Evolutionary conservation across 2,329 filamentous ascomycete species (phyloP), one percentile per base, ranked within the genome.

Genomic region (Stenocarpella maydis): DNA sequence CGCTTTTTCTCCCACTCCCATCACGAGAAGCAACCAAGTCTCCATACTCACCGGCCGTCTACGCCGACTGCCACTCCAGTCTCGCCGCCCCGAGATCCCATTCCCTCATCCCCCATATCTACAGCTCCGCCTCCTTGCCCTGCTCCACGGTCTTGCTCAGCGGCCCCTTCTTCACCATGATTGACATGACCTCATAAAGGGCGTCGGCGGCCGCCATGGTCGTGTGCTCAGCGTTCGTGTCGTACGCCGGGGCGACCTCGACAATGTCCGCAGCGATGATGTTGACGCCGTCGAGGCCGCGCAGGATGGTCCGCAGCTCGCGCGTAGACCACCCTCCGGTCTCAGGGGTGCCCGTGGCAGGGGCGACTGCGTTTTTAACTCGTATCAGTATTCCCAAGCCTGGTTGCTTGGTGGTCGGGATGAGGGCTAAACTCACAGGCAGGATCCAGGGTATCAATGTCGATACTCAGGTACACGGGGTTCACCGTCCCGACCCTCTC

Each of bases 401-500:
- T 49, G 5, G 0, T 8, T 37, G 12, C 6, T 41, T 1, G 19
- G 19, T 47, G 10, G 3, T 9, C 14, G 19, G 26, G 17, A 10
- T 6, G 12, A 19, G 54, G 19, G 53, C 34, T 12, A 41, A 1
- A 81, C 86, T 78, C 78, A 89, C 87, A 95, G 6, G 92, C 92
- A 9, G 94, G 94, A 77, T 97, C 94, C 4, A 97, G 84, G 0
- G 93, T 94, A 76, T 97, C 94, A 74, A 97, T 97, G 76, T 97
- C 94, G 55, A 97, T 90, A 8, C 89, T 92, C 39, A 97, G 81
- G 77, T 97, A 97, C 0, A 96, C 92, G 0, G 93, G 93, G 71
- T 89, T 90, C 66, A 86, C 85, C 26, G 90, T 91, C 10, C 92
- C 92, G 21, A 97, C 92, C 28, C 92, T 85, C 4, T 93, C 89